These are phyloP conservation scores for Kregervanrija pseudodelftensis DNA, from an alignment of 805 yeast species.

Conservation along the genomic window DNA sequence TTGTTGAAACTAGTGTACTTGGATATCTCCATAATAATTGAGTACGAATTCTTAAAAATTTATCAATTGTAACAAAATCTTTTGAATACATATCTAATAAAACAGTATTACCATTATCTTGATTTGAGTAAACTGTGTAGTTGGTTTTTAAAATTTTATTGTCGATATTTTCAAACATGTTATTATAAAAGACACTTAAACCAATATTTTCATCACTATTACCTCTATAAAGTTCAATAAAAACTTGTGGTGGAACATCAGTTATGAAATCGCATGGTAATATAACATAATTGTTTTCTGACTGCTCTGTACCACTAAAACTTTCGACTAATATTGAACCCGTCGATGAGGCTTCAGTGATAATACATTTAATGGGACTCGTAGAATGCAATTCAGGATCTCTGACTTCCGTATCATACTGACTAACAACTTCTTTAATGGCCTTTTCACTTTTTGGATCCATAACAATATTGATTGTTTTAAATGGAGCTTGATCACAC, in stretches of 20 bases:
- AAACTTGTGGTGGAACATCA: slow-evolving; percentile 82
- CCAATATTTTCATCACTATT: slow-evolving; percentile 64
- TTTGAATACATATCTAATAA: slow-evolving; percentile 69
- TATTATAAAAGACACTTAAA: slow-evolving; percentile 68
- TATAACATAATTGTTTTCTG: slow-evolving; percentile 54
- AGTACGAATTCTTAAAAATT: slow-evolving; percentile 70
- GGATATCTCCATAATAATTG: slow-evolving; percentile 90
- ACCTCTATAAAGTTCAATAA: slow-evolving; percentile 77
- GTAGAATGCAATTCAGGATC: slow-evolving; percentile 24
- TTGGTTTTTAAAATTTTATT: slow-evolving; percentile 63
- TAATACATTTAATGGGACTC: slow-evolving; percentile 34
- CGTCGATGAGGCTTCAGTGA: slow-evolving; percentile 43
- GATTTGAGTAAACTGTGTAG: slow-evolving; percentile 58
- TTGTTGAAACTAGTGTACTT: slow-evolving; percentile 66
- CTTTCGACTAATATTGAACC: slow-evolving; percentile 50
- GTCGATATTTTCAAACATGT: slow-evolving; percentile 68
- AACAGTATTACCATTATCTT: slow-evolving; percentile 33
- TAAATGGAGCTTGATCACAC: slow-evolving; percentile 85
- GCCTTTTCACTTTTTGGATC: slow-evolving; percentile 39
- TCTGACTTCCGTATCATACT: slow-evolving; percentile 36
- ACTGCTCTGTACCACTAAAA: slow-evolving; percentile 3
- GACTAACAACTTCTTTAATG: slow-evolving; percentile 42
- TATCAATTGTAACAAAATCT: slow-evolving; percentile 61
- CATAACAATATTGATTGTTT: slow-evolving; percentile 53
- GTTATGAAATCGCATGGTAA: slow-evolving; percentile 94